Evolutionary conservation across 2,329 filamentous ascomycete genomes (phyloP).

Genomic region (Stachybotrys chlorohalonatus): DNA sequence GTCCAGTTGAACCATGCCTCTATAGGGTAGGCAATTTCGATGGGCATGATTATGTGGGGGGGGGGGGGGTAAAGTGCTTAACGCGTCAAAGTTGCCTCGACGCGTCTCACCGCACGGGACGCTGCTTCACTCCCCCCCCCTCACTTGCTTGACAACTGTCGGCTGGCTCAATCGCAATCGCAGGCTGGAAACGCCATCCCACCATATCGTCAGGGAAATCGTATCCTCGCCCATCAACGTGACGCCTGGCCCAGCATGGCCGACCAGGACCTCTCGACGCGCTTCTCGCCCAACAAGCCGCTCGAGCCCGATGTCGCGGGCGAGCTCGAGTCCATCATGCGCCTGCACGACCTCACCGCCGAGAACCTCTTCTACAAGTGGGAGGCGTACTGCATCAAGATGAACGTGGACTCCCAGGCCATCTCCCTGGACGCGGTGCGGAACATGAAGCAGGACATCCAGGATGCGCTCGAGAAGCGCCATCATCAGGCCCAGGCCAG

Average conservation of each 20-base stretch:
- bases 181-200: background rate
- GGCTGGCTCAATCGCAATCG: background rate
- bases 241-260: conserved; percentile 20
- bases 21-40: no score
- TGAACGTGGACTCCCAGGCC: conserved; percentile 71
- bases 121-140: background rate
- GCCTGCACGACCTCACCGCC: conserved; percentile 68
- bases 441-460: conserved; percentile 77
- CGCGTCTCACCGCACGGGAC: background rate
- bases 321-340: conserved; percentile 80
- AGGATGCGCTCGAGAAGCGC: conserved; percentile 73
- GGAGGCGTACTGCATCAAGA: conserved; percentile 95
- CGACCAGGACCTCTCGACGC: conserved; percentile 22
- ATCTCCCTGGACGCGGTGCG: conserved; percentile 59
- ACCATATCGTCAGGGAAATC: background rate
- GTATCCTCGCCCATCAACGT: background rate
- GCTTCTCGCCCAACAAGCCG: conserved; percentile 28
- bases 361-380: conserved; percentile 97
- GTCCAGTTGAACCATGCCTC: no score
- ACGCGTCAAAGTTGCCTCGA: background rate
- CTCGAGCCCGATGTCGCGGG: conserved; percentile 69
- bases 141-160: background rate
- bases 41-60: no score
- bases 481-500: conserved; percentile 56
- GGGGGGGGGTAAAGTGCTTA: background rate